Conservation (phyloP, 208 protist species). For the Angomonas deanei region DNA sequence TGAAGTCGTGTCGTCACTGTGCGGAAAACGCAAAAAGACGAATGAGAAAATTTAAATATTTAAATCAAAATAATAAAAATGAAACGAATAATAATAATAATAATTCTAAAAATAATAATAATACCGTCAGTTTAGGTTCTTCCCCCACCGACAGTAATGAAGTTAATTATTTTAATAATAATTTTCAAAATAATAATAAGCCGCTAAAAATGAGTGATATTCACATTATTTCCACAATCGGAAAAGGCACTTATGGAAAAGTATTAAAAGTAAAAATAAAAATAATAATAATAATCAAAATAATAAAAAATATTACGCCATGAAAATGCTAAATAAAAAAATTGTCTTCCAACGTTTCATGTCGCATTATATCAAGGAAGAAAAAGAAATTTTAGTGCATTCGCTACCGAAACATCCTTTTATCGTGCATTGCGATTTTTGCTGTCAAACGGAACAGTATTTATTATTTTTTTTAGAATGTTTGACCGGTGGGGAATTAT, state of each 20-base stretch:
- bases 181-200: no score
- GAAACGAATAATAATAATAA: background rate
- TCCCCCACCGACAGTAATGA: no score
- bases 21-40: background rate
- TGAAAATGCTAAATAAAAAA: background rate
- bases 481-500: background rate
- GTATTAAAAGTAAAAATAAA: background rate
- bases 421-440: background rate
- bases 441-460: background rate
- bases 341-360: background rate
- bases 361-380: background rate
- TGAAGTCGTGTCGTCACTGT: background rate
- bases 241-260: no score
- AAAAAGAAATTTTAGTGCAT: background rate
- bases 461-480: background rate
- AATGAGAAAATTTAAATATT: conserved; percentile 1
- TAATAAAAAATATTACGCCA: background rate
- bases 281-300: conserved; percentile 1
- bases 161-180: background rate
- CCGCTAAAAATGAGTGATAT: no score
- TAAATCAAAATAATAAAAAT: no score
- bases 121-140: no score
- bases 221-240: no score
- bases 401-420: background rate
- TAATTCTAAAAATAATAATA: background rate